Conservation (phyloP, 345 rosid species). For the Mercurialis annua region DNA sequence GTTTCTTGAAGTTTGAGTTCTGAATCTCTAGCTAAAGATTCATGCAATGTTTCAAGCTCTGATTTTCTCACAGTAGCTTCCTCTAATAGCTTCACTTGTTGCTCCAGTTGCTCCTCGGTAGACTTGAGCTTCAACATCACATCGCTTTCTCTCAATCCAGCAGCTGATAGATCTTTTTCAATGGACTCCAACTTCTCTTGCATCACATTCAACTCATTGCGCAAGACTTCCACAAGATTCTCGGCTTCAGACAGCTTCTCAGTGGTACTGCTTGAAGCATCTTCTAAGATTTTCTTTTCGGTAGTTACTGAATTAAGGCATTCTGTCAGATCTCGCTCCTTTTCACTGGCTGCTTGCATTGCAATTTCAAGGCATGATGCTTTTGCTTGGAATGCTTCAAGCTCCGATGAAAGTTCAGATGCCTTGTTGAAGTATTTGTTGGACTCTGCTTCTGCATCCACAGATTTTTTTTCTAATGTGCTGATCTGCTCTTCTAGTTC, state of each 20-base stretch:
- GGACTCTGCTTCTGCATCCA: constrained; percentile 61
- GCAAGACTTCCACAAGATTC: constrained; percentile 57
- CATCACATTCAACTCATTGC: constrained; percentile 59
- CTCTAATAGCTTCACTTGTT: constrained; percentile 53
- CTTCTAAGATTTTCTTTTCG: constrained; percentile 75
- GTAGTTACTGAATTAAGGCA: constrained; percentile 44
- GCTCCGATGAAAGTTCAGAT: constrained; percentile 63
- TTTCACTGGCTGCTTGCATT: constrained; percentile 54
- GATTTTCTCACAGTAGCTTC: constrained; percentile 47
- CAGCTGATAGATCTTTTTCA: constrained; percentile 61
- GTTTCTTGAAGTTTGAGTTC: constrained; percentile 63
- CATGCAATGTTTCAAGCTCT: constrained; percentile 64
- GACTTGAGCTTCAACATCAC: constrained; percentile 65
- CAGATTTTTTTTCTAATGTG: constrained; percentile 61
- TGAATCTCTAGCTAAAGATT: constrained; percentile 55
- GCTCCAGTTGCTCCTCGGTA: constrained; percentile 65
- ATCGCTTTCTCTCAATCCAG: constrained; percentile 62
- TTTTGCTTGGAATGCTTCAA: constrained; percentile 64
- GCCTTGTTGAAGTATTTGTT: constrained; percentile 45
- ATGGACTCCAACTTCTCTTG: constrained; percentile 58
- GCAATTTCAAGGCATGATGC: constrained; percentile 71
- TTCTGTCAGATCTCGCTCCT: constrained; percentile 58
- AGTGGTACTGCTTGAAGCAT: constrained; percentile 40
- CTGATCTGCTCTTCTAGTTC: constrained; percentile 84
- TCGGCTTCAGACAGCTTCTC: constrained; percentile 67